A percentile compares a stretch with the other conserved stretches of the same genome.
phyloP scores from a whole-genome alignment of 2,329 filamentous ascomycete species.

The Aureobasidium sp. region DNA sequence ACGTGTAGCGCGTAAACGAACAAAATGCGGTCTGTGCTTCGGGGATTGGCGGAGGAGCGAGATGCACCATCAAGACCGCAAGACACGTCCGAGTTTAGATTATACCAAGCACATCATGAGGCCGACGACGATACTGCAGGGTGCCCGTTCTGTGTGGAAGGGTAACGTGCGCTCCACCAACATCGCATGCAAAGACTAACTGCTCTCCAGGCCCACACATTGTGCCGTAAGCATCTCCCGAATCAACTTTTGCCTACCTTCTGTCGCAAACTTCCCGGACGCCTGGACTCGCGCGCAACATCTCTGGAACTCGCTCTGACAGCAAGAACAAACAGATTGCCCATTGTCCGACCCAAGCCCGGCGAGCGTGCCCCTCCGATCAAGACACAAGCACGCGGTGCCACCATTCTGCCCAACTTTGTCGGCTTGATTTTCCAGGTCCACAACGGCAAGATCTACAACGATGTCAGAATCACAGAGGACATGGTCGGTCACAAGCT shows the following conservation, averaged over 20 bases:
- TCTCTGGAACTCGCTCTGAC: not conserved
- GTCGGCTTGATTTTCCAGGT: conserved; percentile 83
- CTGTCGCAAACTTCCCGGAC: conserved; percentile 5
- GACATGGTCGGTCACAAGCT: conserved; percentile 96
- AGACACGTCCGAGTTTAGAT: conserved; percentile 4
- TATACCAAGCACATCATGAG: conserved; percentile 14
- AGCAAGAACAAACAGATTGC: conserved; percentile 39
- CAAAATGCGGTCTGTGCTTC: conserved; percentile 4
- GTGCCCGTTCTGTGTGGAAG: conserved; percentile 81
- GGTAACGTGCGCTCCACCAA: conserved; percentile 41
- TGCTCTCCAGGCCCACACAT: conserved; percentile 53
- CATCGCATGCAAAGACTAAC: not conserved
- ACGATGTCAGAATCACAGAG: conserved; percentile 76
- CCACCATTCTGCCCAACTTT: conserved; percentile 86
- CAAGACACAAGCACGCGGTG: conserved; percentile 75
- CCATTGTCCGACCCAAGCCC: conserved; percentile 51
- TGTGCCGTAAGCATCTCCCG: conserved; percentile 49
- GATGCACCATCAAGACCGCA: conserved; percentile 2
- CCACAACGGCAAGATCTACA: conserved; percentile 83
- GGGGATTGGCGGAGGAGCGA: not conserved
- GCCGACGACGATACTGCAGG: conserved; percentile 40
- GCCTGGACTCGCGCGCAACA: not conserved
- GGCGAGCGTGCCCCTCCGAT: conserved; percentile 63
- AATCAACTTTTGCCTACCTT: conserved; percentile 2
- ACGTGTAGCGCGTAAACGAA: conserved; percentile 5